Percentiles rank a stretch among this genome's conserved stretches.
Conservation (phyloP, 2,329 filamentous ascomycete species). For the Alternaria conjuncta region DNA sequence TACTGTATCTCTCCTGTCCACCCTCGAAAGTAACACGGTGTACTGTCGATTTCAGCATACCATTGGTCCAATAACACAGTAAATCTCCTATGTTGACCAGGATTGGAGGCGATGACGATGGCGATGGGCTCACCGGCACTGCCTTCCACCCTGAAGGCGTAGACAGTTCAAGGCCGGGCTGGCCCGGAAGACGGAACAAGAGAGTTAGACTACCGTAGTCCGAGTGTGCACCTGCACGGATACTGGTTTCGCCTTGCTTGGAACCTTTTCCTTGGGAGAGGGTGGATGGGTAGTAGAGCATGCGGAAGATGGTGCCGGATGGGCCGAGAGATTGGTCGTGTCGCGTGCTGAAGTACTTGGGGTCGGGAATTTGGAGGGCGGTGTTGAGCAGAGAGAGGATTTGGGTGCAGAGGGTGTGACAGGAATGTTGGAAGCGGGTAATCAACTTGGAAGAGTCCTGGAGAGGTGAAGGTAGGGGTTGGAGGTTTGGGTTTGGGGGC, state of each 20-base stretch:
- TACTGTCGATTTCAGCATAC: constrained; percentile 83
- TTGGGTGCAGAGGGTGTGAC: constrained; percentile 73
- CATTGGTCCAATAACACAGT: constrained; percentile 87
- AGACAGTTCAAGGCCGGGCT: constrained; percentile 85
- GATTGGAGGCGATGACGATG: constrained; percentile 61
- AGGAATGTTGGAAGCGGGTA: constrained; percentile 70
- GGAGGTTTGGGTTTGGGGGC: constrained; percentile 69
- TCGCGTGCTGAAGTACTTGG: constrained; percentile 66
- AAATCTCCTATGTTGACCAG: constrained; percentile 74
- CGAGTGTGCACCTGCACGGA: constrained; percentile 89
- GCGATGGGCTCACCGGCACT: constrained; percentile 57
- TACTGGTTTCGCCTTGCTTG: constrained; percentile 56
- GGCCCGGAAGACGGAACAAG: constrained; percentile 83
- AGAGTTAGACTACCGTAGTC: constrained; percentile 77
- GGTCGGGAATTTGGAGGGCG: constrained; percentile 66
- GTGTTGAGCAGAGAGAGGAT: constrained; percentile 79
- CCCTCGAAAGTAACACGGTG: constrained; percentile 79
- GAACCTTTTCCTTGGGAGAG: constrained; percentile 28
- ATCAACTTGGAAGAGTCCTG: constrained; percentile 66
- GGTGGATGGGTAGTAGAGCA: constrained; percentile 60
- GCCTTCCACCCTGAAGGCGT: constrained; percentile 59
- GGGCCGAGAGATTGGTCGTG: constrained; percentile 61
- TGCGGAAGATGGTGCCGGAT: constrained; percentile 58
- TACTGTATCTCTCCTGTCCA: constrained; percentile 60
- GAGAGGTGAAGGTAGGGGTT: constrained; percentile 75